Conservation (phyloP, 345 rosid genomes). For the Punica granatum region DNA sequence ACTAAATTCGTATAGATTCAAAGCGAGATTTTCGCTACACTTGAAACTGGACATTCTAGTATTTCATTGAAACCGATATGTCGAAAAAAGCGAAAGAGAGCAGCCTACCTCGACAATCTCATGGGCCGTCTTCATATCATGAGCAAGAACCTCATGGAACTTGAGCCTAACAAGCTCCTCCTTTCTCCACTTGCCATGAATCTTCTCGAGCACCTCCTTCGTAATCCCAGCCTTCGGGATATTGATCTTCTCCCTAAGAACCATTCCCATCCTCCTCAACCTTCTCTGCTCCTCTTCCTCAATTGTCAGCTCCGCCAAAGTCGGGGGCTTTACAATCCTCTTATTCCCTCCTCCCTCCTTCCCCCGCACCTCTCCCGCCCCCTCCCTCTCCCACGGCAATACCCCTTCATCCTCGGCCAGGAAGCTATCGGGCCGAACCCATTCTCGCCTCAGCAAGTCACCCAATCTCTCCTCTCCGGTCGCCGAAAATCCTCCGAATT, state of each 20-base stretch:
- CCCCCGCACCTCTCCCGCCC: slow-evolving; percentile 53
- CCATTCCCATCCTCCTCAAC: slow-evolving; percentile 71
- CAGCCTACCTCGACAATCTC: slow-evolving; percentile 84
- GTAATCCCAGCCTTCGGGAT: slow-evolving; percentile 92
- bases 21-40: not conserved
- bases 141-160: slow-evolving; percentile 89
- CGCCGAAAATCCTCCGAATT: slow-evolving; percentile 19
- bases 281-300: slow-evolving; percentile 85
- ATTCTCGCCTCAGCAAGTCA: slow-evolving; percentile 71
- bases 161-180: slow-evolving; percentile 87
- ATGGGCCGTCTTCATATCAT: slow-evolving; percentile 92
- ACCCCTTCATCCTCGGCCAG: slow-evolving; percentile 27
- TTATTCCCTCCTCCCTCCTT: slow-evolving; percentile 59
- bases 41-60: too few species aligned
- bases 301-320: slow-evolving; percentile 84
- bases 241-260: slow-evolving; percentile 68
- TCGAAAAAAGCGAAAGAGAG: not conserved
- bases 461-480: slow-evolving; percentile 81
- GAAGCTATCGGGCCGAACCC: slow-evolving; percentile 80
- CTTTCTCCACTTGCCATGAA: slow-evolving; percentile 92
- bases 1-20: not conserved
- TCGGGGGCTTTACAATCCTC: slow-evolving; percentile 58
- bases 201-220: slow-evolving; percentile 67
- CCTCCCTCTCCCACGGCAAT: slow-evolving; percentile 37
- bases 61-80: not conserved